Conservation (phyloP, 352 stramenopile species). For the Pythium oligandrum region DNA sequence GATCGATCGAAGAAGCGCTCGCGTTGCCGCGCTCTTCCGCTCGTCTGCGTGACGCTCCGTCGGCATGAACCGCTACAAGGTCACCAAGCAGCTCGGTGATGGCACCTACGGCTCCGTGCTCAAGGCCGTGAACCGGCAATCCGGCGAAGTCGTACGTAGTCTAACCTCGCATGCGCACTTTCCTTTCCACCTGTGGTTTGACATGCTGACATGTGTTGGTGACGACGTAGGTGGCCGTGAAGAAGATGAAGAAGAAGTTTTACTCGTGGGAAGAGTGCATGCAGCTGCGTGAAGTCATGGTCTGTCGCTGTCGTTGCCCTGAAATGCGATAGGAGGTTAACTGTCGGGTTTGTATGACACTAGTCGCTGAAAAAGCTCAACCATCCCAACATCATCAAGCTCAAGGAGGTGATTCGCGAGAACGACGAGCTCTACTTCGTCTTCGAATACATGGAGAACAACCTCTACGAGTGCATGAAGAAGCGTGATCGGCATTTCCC, state of each 20-base stretch:
- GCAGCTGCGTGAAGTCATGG: constrained; percentile 95
- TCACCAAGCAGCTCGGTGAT: constrained; percentile 94
- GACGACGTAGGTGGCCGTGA: constrained; percentile 85
- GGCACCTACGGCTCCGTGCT: constrained; percentile 94
- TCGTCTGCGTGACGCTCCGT: neutral
- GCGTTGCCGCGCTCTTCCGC: neutral
- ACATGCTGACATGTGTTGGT: no score
- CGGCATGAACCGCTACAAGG: constrained; percentile 91
- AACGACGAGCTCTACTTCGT: constrained; percentile 98
- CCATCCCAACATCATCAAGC: constrained; percentile 97
- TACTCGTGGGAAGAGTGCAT: constrained; percentile 96
- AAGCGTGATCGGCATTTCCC: constrained; percentile 85
- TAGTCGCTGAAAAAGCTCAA: constrained; percentile 93
- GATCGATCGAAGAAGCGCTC: no score
- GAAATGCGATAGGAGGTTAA: neutral
- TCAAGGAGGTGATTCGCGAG: constrained; percentile 98
- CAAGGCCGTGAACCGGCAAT: constrained; percentile 92
- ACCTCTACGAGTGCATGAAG: constrained; percentile 97
- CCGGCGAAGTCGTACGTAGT: constrained; percentile 85
- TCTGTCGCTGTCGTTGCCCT: constrained; percentile 15
- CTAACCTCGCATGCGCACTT: neutral
- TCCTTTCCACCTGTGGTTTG: neutral
- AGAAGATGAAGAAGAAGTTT: constrained; percentile 98
- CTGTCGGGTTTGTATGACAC: neutral
- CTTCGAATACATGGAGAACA: constrained; percentile 99